Conservation (phyloP, 441 rosid species). For the Codiaeum variegatum region DNA sequence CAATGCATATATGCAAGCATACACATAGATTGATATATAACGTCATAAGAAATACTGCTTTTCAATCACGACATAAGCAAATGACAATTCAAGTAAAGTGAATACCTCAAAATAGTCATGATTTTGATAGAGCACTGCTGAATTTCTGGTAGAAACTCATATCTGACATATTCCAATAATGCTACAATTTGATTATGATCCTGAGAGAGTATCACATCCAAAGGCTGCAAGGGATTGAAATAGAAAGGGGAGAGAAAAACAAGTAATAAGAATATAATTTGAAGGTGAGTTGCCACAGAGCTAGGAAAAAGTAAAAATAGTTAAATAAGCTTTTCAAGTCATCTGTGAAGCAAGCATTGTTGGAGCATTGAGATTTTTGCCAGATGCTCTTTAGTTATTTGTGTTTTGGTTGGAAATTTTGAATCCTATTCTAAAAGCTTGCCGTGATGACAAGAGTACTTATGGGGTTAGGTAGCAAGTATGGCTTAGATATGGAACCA, state of each 20-base stretch:
- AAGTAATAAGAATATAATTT: slow-evolving; percentile 2
- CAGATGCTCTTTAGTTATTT: too few species aligned
- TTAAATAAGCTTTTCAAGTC: not conserved
- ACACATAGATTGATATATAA: not conserved
- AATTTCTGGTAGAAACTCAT: slow-evolving; percentile 73
- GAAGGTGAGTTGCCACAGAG: not conserved
- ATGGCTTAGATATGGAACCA: too few species aligned
- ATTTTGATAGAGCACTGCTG: slow-evolving; percentile 85
- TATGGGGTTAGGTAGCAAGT: too few species aligned
- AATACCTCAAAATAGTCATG: slow-evolving; percentile 79
- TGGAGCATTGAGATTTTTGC: too few species aligned
- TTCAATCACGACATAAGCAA: not conserved
- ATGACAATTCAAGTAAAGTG: not conserved
- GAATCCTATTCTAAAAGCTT: too few species aligned
- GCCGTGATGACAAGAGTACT: too few species aligned
- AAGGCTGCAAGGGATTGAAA: slow-evolving; percentile 56
- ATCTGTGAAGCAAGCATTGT: not conserved
- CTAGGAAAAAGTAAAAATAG: not conserved
- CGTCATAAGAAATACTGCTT: not conserved
- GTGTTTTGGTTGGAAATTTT: too few species aligned
- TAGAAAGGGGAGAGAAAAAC: not conserved
- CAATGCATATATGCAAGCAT: not conserved
- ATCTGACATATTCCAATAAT: slow-evolving; percentile 89
- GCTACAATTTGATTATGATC: slow-evolving; percentile 84
- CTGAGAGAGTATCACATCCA: slow-evolving; percentile 92